Base-by-base conservation (phyloP, 345 rosid species). In the Arabis hirsuta region DNA sequence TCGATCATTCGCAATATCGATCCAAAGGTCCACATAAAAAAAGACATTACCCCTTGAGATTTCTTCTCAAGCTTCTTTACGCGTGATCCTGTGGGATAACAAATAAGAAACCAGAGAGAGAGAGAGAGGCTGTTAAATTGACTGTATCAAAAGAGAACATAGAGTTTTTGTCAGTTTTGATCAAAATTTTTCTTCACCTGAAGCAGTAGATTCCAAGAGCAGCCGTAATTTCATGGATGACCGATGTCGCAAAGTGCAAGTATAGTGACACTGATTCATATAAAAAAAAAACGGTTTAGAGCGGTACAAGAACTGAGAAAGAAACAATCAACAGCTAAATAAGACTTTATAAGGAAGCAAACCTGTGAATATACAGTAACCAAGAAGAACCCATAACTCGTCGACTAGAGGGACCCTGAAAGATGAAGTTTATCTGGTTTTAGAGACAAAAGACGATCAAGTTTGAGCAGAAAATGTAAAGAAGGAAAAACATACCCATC, bases 141-240 rank as follows among this genome's bases (percentile, higher is more conserved):
- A 42, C 10, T 46, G 50, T 66, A 60, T 13, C n/a, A 20, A 48
- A 7, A 29, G 16, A 44, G 24, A 63, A 46, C 14, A 9, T 62
- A 9, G 3, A 50, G 9, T 5, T 27, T 16, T 29, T 9, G 24
- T 1, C 55, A 24, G 11, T 69, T 43, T 43, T 22, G 43, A 4
- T 46, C 9, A 7, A 22, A 31, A 24, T 29, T 6, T 4, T 1
- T 62, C 26, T 1, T 62, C 26, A 95, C 99, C 99, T 96, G 98
- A 96, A 96, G 90, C 98, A 96, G 82, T 69, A 67, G 63, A 96
- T 96, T 65, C 99, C 99, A 86, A 96, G 79, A 58, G 99, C 96
- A 0, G 81, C 65, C 3, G 99, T 96, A 80, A 96, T 96, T 72
- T 96, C 99, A 73, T 92, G 88, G 72, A 92, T 83, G 69, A 96